Evolutionary conservation across 2,329 filamentous ascomycete species (phyloP), one percentile per base, ranked within the genome.

Genomic region (Paecilomyces fulvus): DNA sequence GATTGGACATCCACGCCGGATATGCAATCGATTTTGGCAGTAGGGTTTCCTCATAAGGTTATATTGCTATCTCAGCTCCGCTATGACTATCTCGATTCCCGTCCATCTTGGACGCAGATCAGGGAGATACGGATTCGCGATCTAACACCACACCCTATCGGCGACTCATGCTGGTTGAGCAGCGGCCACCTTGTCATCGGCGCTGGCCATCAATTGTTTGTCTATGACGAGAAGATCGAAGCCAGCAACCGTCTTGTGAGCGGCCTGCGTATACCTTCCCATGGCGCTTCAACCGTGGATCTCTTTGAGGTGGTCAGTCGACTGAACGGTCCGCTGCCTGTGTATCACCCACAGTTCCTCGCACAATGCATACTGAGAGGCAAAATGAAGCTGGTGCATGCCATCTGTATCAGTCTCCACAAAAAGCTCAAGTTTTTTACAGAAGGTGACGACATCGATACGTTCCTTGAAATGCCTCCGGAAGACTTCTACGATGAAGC

Each of bases 1-100:
- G 91, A 96, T 70, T 96, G 92, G 92, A 92, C 91, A 0, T 92
- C 89, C 2, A 96, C 92, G 0, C 90, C 90, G 0, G 90, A 95
- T 69, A 85, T 85, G 52, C 90, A 96, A 66, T 92, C 89, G 1
- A 91, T 96, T 55, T 78, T 96, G 20, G 90, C 92, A 0, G 89
- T 96, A n/a, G 91, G 92, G 0, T 96, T 96, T 66, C 86, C 87
- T n/a, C 89, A 92, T 61, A 84, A 88, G 56, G 87, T 96, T 4
- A 74, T 95, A 30, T 79, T 96, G 2, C 81, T 96, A 25, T 87
- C 88, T 5, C 91, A 96, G 67, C 85, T 95, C 75, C 87, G 92
- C 11, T 96, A 94, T 67, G 90, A 96, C 71, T 96, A 96, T 68
- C 79, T 96, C 17, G 90, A 92, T 65, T 87, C 89, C 59, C 88